Conservation (phyloP, 1,284 basidiomycete species). For the Sanghuangporus baumii region DNA sequence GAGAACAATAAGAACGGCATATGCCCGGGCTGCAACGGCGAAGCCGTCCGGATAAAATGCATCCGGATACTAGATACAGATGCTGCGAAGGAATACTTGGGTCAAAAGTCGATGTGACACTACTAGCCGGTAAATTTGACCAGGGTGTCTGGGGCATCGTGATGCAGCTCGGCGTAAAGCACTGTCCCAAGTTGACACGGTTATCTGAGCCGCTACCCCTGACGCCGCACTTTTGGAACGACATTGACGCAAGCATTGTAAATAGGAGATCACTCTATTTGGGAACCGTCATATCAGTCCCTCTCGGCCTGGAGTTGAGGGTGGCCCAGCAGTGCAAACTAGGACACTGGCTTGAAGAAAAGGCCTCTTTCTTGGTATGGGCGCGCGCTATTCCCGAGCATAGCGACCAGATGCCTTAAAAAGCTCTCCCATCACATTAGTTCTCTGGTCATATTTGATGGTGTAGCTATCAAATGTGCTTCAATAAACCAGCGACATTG, state of each 20-base stretch:
- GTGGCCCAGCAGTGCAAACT: background rate
- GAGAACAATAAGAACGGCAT: conserved; percentile 14
- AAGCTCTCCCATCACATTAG: too few relatives aligned
- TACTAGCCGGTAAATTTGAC: background rate
- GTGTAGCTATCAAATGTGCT: background rate
- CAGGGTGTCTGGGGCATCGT: conserved; percentile 10
- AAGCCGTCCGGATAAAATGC: conserved; percentile 12
- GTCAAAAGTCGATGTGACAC: background rate
- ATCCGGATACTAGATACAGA: conserved; percentile 12
- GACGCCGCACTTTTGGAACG: conserved; percentile 1
- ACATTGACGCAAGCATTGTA: background rate
- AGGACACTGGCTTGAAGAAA: background rate
- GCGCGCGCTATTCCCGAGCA: too few relatives aligned
- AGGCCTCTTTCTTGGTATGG: too few relatives aligned
- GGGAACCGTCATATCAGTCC: background rate
- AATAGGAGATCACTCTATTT: background rate
- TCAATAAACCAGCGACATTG: background rate
- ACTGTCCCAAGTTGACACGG: background rate
- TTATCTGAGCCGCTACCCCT: background rate
- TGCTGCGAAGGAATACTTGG: background rate
- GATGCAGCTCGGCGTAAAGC: background rate
- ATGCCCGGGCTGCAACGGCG: background rate
- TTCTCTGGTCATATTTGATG: background rate
- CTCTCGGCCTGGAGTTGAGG: background rate
- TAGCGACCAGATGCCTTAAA: too few relatives aligned